phyloP scores from a whole-genome alignment of 352 stramenopile genomes.

The Globisporangium iwayamae region DNA sequence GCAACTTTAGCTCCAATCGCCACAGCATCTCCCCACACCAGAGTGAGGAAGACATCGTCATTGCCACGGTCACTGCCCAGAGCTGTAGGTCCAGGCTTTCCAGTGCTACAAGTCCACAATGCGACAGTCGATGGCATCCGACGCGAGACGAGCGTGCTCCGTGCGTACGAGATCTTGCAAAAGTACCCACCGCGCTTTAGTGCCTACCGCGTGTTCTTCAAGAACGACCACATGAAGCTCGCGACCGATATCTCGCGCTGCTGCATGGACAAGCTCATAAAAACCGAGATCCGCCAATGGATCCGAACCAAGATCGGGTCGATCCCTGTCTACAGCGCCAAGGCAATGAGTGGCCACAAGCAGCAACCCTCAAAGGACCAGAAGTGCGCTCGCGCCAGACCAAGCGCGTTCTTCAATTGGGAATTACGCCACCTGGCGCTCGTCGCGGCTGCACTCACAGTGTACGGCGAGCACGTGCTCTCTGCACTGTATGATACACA shows the following conservation, averaged over 20 bases:
- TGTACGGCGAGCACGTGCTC: slow-evolving; percentile 8
- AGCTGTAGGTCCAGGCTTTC: not conserved
- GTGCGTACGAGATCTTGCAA: slow-evolving; percentile 5
- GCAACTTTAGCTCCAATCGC: not conserved
- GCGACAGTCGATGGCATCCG: not conserved
- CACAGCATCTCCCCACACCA: not conserved
- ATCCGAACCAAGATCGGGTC: slow-evolving; percentile 6
- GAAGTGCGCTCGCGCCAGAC: not conserved
- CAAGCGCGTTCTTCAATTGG: slow-evolving; percentile 2
- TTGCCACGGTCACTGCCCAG: not conserved
- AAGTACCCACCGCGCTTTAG: not conserved
- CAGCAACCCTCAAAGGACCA: not conserved
- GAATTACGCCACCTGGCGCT: slow-evolving; percentile 14
- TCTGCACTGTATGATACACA: slow-evolving; percentile 4
- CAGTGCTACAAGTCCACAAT: not conserved
- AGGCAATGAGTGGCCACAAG: not conserved
- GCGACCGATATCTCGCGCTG: slow-evolving; percentile 10
- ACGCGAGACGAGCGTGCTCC: not conserved
- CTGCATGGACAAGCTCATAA: slow-evolving; percentile 8
- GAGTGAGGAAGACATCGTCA: not conserved
- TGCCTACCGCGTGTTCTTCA: slow-evolving; percentile 11
- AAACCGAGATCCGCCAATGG: slow-evolving; percentile 7
- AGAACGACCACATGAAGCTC: slow-evolving; percentile 8
- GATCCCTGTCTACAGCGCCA: not conserved
- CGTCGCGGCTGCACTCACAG: slow-evolving; percentile 4